Percentiles rank a stretch among this genome's conserved stretches.
phyloP scores from a whole-genome alignment of 768 basidiomycete genomes.

The Agrocybe praecox region DNA sequence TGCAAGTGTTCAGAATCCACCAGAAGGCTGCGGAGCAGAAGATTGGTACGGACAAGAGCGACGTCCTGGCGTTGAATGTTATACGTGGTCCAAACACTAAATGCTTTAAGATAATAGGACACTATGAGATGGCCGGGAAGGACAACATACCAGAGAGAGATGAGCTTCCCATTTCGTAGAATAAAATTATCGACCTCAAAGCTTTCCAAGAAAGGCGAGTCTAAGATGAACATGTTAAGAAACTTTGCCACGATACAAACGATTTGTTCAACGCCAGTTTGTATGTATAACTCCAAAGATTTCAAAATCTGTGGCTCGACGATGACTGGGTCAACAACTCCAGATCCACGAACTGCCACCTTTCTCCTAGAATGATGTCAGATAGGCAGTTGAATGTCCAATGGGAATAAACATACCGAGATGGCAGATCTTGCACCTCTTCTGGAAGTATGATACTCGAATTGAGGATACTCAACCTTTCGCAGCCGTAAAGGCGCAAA shows the following conservation, averaged over 20 bases:
- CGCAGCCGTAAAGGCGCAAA: slow-evolving; percentile 69
- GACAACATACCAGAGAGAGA: slow-evolving; percentile 59
- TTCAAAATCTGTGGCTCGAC: slow-evolving; percentile 59
- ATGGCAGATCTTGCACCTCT: slow-evolving; percentile 54
- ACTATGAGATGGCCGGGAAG: not conserved
- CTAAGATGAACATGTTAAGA: slow-evolving; percentile 57
- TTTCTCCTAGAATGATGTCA: slow-evolving; percentile 44
- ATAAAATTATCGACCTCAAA: slow-evolving; percentile 78
- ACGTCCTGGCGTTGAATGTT: slow-evolving; percentile 60
- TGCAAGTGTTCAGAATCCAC: slow-evolving; percentile 69
- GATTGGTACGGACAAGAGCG: slow-evolving; percentile 50
- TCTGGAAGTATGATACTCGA: slow-evolving; percentile 48
- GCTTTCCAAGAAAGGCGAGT: slow-evolving; percentile 60
- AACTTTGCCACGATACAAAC: slow-evolving; percentile 62
- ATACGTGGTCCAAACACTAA: slow-evolving; percentile 72
- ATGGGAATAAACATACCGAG: slow-evolving; percentile 42
- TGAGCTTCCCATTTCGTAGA: slow-evolving; percentile 56
- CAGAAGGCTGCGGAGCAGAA: slow-evolving; percentile 60
- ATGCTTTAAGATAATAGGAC: not conserved
- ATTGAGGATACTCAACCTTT: slow-evolving; percentile 46
- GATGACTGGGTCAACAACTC: slow-evolving; percentile 58
- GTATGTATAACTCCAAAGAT: slow-evolving; percentile 54
- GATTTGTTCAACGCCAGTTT: slow-evolving; percentile 49
- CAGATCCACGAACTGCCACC: slow-evolving; percentile 39
- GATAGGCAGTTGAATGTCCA: not conserved